phyloP scores from a whole-genome alignment of 192 early-diverging fungal species.

The Coemansia furcata region DNA sequence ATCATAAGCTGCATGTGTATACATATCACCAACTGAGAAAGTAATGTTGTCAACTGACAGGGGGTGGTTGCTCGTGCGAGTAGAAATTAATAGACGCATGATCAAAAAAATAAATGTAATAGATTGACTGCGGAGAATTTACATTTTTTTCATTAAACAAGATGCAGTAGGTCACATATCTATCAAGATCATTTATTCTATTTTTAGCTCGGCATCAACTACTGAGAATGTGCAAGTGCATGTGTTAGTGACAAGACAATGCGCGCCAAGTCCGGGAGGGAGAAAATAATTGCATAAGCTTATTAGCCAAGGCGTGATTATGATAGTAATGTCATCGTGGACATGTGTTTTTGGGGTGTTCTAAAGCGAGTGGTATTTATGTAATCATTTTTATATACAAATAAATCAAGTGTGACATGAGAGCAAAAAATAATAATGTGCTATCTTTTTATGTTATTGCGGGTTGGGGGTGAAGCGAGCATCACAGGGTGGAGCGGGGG shows the following conservation, averaged over 20 bases:
- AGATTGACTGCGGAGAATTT: conserved; percentile 1
- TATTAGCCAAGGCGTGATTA: background rate
- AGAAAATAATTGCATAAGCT: background rate
- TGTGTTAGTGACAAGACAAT: background rate
- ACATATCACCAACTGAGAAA: conserved; percentile 1
- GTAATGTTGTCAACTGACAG: background rate
- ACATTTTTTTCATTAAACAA: background rate
- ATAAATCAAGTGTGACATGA: conserved; percentile 7
- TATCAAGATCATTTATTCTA: background rate
- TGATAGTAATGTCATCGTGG: background rate
- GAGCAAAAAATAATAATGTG: background rate
- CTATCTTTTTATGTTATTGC: conserved; percentile 2
- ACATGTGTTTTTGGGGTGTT: background rate
- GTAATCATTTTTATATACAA: conserved; percentile 13
- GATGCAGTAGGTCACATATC: background rate
- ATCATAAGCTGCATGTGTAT: background rate
- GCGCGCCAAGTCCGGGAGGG: background rate
- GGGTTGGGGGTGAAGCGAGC: background rate
- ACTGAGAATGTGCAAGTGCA: conserved; percentile 3
- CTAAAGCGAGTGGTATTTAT: background rate
- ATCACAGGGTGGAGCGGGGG: background rate
- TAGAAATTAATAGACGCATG: background rate
- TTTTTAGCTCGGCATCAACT: conserved; percentile 3
- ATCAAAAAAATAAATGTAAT: background rate
- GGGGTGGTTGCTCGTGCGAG: background rate